These are phyloP conservation scores for Calonectria crousiana DNA, from an alignment of 2,329 filamentous ascomycete genomes.

Conservation along the genomic window DNA sequence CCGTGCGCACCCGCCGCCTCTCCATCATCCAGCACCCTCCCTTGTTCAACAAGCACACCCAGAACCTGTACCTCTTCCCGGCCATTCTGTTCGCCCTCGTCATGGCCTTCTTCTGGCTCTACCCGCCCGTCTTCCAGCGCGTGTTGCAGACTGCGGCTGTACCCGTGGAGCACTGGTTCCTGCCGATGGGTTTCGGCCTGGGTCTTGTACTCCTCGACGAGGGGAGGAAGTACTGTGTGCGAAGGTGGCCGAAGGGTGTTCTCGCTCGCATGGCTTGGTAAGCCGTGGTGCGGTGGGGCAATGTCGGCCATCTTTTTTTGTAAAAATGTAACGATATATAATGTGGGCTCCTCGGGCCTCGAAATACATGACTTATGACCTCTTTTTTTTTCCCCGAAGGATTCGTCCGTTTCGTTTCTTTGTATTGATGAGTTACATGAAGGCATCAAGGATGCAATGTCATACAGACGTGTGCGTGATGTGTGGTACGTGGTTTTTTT, in stretches of 20 bases:
- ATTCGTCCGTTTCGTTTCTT: not conserved
- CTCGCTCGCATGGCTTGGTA: slow-evolving; percentile 29
- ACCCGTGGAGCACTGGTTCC: slow-evolving; percentile 80
- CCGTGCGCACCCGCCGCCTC: slow-evolving; percentile 73
- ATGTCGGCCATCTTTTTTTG: slow-evolving; percentile 1
- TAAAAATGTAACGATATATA: not conserved
- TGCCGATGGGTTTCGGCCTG: slow-evolving; percentile 78
- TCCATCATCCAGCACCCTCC: slow-evolving; percentile 81
- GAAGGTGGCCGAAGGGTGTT: slow-evolving; percentile 26
- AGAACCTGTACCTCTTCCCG: slow-evolving; percentile 77
- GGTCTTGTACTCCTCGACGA: slow-evolving; percentile 29
- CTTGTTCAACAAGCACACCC: slow-evolving; percentile 71
- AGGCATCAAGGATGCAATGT: not conserved
- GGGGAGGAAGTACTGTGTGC: slow-evolving; percentile 30
- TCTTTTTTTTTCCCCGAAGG: not conserved
- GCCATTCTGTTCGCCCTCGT: slow-evolving; percentile 76
- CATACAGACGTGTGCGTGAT: not conserved
- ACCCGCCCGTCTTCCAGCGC: slow-evolving; percentile 74
- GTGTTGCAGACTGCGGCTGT: slow-evolving; percentile 72
- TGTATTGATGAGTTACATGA: slow-evolving; percentile 21
- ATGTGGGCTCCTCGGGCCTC: slow-evolving; percentile 7
- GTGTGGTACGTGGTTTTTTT: not conserved
- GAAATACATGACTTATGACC: slow-evolving; percentile 17
- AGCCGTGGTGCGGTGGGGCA: not conserved
- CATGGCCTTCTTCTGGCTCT: slow-evolving; percentile 78